phyloP scores from a whole-genome alignment of 768 basidiomycete species.

The Psilocybe sp. region DNA sequence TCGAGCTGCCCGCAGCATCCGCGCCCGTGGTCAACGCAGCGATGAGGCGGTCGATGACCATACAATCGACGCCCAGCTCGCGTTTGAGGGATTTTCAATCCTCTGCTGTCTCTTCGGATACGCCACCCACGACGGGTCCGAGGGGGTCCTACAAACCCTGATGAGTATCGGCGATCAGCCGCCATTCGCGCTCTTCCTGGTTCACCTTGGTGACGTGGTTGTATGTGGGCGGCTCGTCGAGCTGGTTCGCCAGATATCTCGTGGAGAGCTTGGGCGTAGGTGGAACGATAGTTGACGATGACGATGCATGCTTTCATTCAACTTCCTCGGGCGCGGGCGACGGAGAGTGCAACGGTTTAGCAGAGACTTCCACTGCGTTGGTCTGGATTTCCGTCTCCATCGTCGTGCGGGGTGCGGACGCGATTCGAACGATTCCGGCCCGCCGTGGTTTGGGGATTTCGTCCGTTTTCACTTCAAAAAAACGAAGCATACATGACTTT shows the following conservation, averaged over 20 bases:
- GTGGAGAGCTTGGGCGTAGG: no score
- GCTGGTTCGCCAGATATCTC: slow-evolving; percentile 33
- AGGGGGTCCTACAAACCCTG: slow-evolving; percentile 50
- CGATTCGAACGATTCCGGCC: no score
- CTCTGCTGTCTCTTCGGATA: slow-evolving; percentile 65
- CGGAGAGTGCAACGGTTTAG: slow-evolving; percentile 36
- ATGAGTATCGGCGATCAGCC: slow-evolving; percentile 55
- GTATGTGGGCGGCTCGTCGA: slow-evolving; percentile 75
- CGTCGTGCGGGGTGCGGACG: slow-evolving; percentile 33
- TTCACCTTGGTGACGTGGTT: slow-evolving; percentile 52
- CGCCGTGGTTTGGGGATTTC: slow-evolving; percentile 27
- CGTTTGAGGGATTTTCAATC: slow-evolving; percentile 81
- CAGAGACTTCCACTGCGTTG: slow-evolving; percentile 32
- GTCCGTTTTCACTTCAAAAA: slow-evolving; percentile 63
- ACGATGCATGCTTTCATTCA: slow-evolving; percentile 68
- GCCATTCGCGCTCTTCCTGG: slow-evolving; percentile 46
- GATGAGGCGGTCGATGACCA: slow-evolving; percentile 73
- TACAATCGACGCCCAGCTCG: slow-evolving; percentile 75
- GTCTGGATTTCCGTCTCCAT: slow-evolving; percentile 69
- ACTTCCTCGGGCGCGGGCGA: slow-evolving; percentile 52
- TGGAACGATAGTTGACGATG: slow-evolving; percentile 70
- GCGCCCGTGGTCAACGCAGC: slow-evolving; percentile 22
- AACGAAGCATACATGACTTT: slow-evolving; percentile 43
- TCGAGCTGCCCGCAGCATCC: slow-evolving; percentile 11
- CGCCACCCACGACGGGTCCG: slow-evolving; percentile 43